Base-by-base conservation (phyloP, 768 basidiomycete species). In the Panellus pusillus region DNA sequence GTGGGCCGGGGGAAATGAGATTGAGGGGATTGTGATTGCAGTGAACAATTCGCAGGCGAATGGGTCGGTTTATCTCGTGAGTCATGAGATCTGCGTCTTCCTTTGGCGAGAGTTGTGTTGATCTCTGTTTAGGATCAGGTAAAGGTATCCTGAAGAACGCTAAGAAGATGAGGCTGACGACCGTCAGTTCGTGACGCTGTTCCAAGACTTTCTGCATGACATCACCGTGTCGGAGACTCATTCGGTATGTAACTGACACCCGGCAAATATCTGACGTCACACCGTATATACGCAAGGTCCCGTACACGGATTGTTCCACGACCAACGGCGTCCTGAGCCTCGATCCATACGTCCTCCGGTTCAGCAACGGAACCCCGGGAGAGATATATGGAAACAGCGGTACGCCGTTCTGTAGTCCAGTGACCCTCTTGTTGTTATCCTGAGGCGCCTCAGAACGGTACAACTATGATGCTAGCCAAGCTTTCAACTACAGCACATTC, bases 1-100 rank as follows among this genome's bases (percentile, higher is more conserved):
- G 49, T 83, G 82, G 81, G 81, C 82, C 11, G 81, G 79, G 9
- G 81, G 81, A 17, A 83, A 84, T 64, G 80, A 82, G 63, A 81
- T 82, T 43, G 81, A 83, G 60, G 79, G 76, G 0, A 82, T 82
- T 39, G 78, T 77, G 11, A 69, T 73, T 38, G 47, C 24, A 9
- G 72, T 72, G 7, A 74, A 73, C 54, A 52, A 59, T 9, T 67
- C 65, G 1, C 55, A 73, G 9, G 57, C 69, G 15, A 79, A 78
- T 50, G 80, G 75, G 17, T 74, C 70, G 3, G 74, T 77, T 63
- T 80, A 72, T 52, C 65, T 82, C 45, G 70, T 59, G 18, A 36
- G 48, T 17, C n/a, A 81, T 50, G 79, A 81, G 71, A 77, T 79
- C 31, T 4, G 70, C 60, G 4, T 6, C 24, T n/a, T 28, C 17